These are phyloP conservation scores for Annulohypoxylon moriforme DNA, from an alignment of 495 filamentous ascomycete genomes.

Conservation along the genomic window DNA sequence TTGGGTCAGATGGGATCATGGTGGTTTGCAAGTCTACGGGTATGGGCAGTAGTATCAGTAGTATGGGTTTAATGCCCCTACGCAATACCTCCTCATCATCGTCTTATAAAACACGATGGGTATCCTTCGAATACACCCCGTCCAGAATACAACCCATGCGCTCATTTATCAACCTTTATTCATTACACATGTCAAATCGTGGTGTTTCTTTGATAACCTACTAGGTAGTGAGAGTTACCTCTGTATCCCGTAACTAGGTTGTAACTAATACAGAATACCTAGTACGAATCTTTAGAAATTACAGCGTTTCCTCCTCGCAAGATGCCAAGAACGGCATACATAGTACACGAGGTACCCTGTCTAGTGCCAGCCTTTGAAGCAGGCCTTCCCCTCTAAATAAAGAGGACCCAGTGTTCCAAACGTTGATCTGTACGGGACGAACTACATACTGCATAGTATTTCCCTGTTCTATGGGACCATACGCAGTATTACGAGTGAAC, in stretches of 20 bases:
- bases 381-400: conserved; percentile 30
- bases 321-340: conserved; percentile 31
- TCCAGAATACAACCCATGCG: neutral
- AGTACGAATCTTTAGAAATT: conserved; percentile 9
- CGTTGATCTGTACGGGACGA: conserved; percentile 38
- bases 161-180: conserved; percentile 9
- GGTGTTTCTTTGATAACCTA: conserved; percentile 13
- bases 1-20: conserved; percentile 44
- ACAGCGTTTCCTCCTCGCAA: conserved; percentile 36
- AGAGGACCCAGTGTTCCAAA: conserved; percentile 23
- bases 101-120: conserved; percentile 25
- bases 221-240: conserved; percentile 1
- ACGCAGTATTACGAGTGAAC: conserved; percentile 9
- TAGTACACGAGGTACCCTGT: conserved; percentile 20
- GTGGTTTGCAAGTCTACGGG: conserved; percentile 14
- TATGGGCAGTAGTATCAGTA: no score
- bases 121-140: conserved; percentile 17
- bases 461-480: conserved; percentile 30
- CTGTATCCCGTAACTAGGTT: conserved; percentile 5
- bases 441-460: conserved; percentile 26
- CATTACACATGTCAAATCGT: neutral
- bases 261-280: conserved; percentile 8
- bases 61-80: no score
- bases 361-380: conserved; percentile 27
- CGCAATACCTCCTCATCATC: conserved; percentile 13